phyloP scores from a whole-genome alignment of 2,329 filamentous ascomycete genomes.

The Hypoxylon sp. region DNA sequence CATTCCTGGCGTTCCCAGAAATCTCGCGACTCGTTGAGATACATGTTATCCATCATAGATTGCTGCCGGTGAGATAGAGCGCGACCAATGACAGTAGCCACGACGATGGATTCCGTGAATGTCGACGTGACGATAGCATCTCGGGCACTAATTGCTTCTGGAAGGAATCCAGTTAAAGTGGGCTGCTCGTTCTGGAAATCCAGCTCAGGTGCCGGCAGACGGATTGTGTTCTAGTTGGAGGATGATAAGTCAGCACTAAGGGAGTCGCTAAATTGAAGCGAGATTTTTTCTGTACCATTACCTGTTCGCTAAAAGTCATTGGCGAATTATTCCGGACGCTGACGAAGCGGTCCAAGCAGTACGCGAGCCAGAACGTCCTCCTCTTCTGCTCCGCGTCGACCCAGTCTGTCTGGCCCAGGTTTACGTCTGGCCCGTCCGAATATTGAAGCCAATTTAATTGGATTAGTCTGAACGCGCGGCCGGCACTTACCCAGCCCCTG shows the following conservation, averaged over 20 bases:
- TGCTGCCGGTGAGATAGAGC: constrained; percentile 38
- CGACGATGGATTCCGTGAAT: constrained; percentile 40
- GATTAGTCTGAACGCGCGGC: constrained; percentile 45
- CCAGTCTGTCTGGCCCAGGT: constrained; percentile 36
- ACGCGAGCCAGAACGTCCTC: constrained; percentile 42
- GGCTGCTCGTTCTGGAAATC: constrained; percentile 43
- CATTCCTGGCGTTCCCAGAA: constrained; percentile 43
- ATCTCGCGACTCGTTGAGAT: constrained; percentile 31
- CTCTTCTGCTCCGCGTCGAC: constrained; percentile 42
- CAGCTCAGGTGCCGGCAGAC: constrained; percentile 36
- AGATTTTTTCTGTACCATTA: constrained; percentile 26
- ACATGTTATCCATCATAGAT: constrained; percentile 34
- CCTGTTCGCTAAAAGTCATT: constrained; percentile 42
- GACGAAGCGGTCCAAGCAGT: constrained; percentile 41
- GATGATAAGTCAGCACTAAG: constrained; percentile 30
- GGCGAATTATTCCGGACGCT: constrained; percentile 41
- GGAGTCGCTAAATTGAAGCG: neutral
- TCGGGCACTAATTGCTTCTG: constrained; percentile 32
- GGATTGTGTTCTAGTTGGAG: constrained; percentile 35
- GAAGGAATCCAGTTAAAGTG: constrained; percentile 35
- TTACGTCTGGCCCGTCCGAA: constrained; percentile 31
- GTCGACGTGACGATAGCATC: constrained; percentile 27
- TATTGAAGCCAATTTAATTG: constrained; percentile 45
- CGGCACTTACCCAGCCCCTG: constrained; percentile 46
- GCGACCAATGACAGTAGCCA: constrained; percentile 39